A percentile compares a stretch with the other conserved stretches of the same genome.
These are phyloP conservation scores for Mycena floridula DNA, from an alignment of 768 basidiomycete species.

Conservation along the genomic window DNA sequence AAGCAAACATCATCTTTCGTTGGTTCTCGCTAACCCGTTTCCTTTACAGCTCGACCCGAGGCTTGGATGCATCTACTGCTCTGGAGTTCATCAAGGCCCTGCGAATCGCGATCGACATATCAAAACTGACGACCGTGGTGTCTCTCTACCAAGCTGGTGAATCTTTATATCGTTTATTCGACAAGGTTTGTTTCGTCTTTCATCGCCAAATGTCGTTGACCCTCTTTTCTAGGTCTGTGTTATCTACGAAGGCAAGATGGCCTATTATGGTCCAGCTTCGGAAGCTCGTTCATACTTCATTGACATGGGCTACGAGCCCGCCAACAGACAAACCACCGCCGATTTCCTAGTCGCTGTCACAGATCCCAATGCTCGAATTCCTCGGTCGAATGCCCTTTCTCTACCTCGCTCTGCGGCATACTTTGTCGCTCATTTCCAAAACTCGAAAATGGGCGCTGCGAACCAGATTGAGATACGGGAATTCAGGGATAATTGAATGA, in stretches of 20 bases:
- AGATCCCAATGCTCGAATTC: constrained; percentile 51
- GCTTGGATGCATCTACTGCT: constrained; percentile 64
- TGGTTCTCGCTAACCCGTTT: background rate
- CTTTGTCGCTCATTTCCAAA: constrained; percentile 43
- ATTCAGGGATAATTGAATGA: constrained; percentile 39
- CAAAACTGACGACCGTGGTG: constrained; percentile 57
- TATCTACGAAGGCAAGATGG: constrained; percentile 70
- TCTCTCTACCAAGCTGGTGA: constrained; percentile 84
- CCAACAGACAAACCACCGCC: constrained; percentile 57
- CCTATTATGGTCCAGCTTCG: constrained; percentile 65
- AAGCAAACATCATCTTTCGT: constrained; percentile 10
- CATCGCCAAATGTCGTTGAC: no score
- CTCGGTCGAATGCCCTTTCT: constrained; percentile 33
- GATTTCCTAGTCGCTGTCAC: constrained; percentile 62
- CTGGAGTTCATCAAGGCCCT: constrained; percentile 66
- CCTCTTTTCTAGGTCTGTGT: no score
- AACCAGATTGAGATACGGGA: constrained; percentile 41
- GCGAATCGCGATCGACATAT: constrained; percentile 55
- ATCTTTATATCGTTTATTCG: constrained; percentile 54
- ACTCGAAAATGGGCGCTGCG: constrained; percentile 28
- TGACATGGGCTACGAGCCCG: constrained; percentile 56
- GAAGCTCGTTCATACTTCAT: constrained; percentile 68
- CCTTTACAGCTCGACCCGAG: constrained; percentile 51
- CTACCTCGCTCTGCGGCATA: constrained; percentile 52
- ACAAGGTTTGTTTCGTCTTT: constrained; percentile 49